Conservation (phyloP, 169 alveolate genomes). For the Eimeria praecox region DNA sequence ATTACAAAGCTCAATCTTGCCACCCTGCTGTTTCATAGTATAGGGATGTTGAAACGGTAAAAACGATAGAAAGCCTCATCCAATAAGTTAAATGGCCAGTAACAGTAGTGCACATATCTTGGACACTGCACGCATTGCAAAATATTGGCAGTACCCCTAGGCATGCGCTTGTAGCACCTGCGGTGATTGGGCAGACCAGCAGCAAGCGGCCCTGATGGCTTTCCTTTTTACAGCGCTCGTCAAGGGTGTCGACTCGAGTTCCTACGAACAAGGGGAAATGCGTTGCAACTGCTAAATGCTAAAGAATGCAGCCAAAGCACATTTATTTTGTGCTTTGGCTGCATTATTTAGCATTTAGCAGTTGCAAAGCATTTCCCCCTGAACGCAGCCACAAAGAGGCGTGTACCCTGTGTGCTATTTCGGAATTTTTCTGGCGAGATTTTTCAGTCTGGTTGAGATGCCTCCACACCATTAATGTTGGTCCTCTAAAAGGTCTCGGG, state of each 20-base stretch:
- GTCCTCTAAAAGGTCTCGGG: too few species aligned
- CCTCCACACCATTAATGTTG: too few species aligned
- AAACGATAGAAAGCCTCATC: neutral
- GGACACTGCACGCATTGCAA: neutral
- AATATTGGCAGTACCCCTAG: neutral
- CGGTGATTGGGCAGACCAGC: neutral
- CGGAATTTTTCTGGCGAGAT: neutral
- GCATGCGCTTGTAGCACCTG: neutral
- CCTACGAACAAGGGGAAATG: neutral
- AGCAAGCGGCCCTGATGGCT: neutral
- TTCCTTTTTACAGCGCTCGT: neutral
- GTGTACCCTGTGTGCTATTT: neutral
- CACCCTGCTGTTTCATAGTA: neutral
- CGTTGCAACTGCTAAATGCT: neutral
- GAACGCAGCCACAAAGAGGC: too few species aligned
- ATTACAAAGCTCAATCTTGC: neutral
- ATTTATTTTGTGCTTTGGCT: too few species aligned
- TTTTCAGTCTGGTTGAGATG: too few species aligned
- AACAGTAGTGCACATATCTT: neutral
- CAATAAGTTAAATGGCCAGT: neutral
- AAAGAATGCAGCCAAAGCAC: neutral
- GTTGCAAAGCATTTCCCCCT: too few species aligned
- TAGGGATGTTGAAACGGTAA: neutral
- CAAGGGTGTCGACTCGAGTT: neutral
- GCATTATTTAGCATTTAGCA: too few species aligned